These are phyloP conservation scores for Medicago ruthenica DNA, from an alignment of 306 rosid genomes.

Conservation along the genomic window DNA sequence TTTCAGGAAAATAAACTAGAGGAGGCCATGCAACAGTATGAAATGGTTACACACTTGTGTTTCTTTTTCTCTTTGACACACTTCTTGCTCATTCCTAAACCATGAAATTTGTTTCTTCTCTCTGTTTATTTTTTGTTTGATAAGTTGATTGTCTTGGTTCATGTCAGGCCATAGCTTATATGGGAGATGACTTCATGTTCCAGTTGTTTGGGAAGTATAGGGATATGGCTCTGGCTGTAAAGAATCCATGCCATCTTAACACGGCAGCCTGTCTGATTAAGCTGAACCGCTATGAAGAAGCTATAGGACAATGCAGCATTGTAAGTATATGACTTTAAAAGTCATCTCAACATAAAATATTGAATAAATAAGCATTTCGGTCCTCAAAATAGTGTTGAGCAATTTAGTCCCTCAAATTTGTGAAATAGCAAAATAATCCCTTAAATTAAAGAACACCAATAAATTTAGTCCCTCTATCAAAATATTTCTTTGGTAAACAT, in stretches of 20 bases:
- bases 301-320: conserved; percentile 79
- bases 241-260: conserved; percentile 98
- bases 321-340: conserved; percentile 55
- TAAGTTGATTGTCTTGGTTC: conserved; percentile 41
- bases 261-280: conserved; percentile 86
- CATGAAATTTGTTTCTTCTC: conserved; percentile 9
- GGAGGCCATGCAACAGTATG: conserved; percentile 99
- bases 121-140: conserved; percentile 24
- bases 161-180: conserved; percentile 86
- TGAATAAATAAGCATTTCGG: background rate
- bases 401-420: background rate
- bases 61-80: conserved; percentile 43
- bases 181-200: conserved; percentile 98
- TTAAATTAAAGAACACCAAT: background rate
- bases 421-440: background rate
- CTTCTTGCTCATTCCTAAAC: conserved; percentile 14
- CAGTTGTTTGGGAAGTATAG: conserved; percentile 90
- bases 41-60: conserved; percentile 74
- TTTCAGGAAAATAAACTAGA: conserved; percentile 87
- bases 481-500: background rate
- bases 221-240: conserved; percentile 94
- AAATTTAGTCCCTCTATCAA: background rate
- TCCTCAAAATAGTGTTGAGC: background rate
- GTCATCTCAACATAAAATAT: conserved; percentile 10
- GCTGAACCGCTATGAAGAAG: conserved; percentile 87